These are phyloP conservation scores for Aspergillus felis DNA, from an alignment of 2,329 filamentous ascomycete genomes.

Conservation along the genomic window DNA sequence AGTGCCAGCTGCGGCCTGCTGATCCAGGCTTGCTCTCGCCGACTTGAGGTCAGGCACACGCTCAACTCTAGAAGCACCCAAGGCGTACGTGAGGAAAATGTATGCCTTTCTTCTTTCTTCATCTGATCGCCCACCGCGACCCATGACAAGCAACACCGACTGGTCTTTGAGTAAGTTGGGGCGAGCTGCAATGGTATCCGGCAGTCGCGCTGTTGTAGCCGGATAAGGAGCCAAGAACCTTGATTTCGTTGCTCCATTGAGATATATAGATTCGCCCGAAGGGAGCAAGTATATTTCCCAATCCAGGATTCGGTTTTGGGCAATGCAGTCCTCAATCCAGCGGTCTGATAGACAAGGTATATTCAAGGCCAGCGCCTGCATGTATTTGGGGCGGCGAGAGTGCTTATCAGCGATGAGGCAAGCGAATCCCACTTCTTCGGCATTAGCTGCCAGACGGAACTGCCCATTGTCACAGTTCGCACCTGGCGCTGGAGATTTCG, in stretches of 20 bases:
- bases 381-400: conserved; percentile 83
- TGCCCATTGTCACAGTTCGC: conserved; percentile 14
- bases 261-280: conserved; percentile 72
- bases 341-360: conserved; percentile 78
- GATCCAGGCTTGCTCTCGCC: conserved; percentile 57
- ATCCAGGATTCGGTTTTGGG: conserved; percentile 58
- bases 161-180: conserved; percentile 61
- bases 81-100: conserved; percentile 71
- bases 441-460: conserved; percentile 54
- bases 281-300: conserved; percentile 83
- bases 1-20: conserved; percentile 44
- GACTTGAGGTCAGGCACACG: conserved; percentile 63
- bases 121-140: conserved; percentile 55
- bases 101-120: conserved; percentile 68
- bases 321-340: conserved; percentile 74
- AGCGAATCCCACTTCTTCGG: conserved; percentile 65
- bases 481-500: conserved; percentile 21
- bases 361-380: conserved; percentile 87
- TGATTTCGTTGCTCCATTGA: conserved; percentile 74
- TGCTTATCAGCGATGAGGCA: conserved; percentile 83
- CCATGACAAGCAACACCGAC: conserved; percentile 68
- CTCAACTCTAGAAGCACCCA: conserved; percentile 66
- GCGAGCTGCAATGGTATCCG: conserved; percentile 56
- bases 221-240: conserved; percentile 63
- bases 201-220: conserved; percentile 53